Conservation (phyloP, 495 filamentous ascomycete species). For the Talaromyces nanjingensis region DNA sequence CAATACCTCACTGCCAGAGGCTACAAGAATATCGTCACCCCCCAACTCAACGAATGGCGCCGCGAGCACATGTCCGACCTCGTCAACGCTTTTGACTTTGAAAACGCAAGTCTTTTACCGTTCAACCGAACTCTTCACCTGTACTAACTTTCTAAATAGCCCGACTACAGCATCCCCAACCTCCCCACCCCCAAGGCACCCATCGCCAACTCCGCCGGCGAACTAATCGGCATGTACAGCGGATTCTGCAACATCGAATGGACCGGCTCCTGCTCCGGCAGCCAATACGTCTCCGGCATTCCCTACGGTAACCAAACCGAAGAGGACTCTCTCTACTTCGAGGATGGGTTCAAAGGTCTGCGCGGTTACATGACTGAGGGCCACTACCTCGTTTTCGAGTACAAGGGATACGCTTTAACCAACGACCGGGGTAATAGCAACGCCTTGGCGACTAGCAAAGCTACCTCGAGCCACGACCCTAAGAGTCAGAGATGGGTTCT, state of each 20-base stretch:
- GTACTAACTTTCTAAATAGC: background rate
- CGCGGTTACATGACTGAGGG: conserved; percentile 7
- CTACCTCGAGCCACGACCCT: background rate
- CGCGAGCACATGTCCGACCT: conserved; percentile 8
- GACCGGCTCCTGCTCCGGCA: background rate
- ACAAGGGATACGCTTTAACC: background rate
- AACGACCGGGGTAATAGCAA: background rate
- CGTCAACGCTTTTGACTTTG: conserved; percentile 4
- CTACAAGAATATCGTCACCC: conserved; percentile 4
- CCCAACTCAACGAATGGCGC: background rate
- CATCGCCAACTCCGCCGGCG: conserved; percentile 2
- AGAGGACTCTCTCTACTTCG: conserved; percentile 4
- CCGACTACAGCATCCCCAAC: conserved; percentile 6
- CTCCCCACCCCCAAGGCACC: conserved; percentile 4
- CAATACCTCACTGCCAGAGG: conserved; percentile 6
- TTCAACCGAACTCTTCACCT: background rate
- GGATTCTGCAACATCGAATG: conserved; percentile 6
- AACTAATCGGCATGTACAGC: conserved; percentile 6
- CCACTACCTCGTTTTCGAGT: conserved; percentile 2
- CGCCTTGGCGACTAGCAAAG: background rate
- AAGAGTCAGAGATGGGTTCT: conserved; percentile 4
- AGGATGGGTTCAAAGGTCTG: background rate
- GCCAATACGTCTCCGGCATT: background rate
- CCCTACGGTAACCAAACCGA: conserved; percentile 8
- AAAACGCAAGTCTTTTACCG: background rate